Evolutionary conservation across 129 eudicot genomes (phyloP).

Genomic region (Apium graveolens): DNA sequence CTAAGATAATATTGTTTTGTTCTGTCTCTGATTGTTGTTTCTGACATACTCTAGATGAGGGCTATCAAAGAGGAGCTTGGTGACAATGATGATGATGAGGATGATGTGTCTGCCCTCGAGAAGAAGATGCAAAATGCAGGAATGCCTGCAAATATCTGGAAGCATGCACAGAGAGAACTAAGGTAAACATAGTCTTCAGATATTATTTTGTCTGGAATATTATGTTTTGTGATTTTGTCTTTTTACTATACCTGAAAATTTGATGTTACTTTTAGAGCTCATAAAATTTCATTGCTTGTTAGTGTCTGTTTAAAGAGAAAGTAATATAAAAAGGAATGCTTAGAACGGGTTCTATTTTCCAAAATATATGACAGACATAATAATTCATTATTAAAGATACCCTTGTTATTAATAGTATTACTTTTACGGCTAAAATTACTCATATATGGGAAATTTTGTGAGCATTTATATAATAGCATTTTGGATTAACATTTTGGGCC

Average conservation of each 20-base stretch:
- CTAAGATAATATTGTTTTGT: neutral
- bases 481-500: neutral
- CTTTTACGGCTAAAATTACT: neutral
- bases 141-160: constrained; percentile 97
- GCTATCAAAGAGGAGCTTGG: constrained; percentile 99
- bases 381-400: neutral
- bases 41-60: constrained; percentile 57
- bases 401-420: too few relatives aligned
- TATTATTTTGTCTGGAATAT: neutral
- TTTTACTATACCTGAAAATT: neutral
- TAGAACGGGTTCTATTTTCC: neutral
- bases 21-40: constrained; percentile 4
- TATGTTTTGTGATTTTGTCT: neutral
- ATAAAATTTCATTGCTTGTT: neutral
- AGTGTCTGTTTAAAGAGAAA: neutral
- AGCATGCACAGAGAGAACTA: constrained; percentile 95
- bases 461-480: neutral
- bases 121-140: constrained; percentile 95
- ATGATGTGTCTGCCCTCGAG: constrained; percentile 89
- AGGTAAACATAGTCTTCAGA: constrained; percentile 32
- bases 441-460: neutral
- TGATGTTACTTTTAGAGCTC: neutral
- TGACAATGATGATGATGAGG: constrained; percentile 97
- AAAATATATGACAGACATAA: neutral
- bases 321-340: neutral